These are phyloP conservation scores for Citrullus amarus DNA, from an alignment of 306 rosid species.

Conservation along the genomic window DNA sequence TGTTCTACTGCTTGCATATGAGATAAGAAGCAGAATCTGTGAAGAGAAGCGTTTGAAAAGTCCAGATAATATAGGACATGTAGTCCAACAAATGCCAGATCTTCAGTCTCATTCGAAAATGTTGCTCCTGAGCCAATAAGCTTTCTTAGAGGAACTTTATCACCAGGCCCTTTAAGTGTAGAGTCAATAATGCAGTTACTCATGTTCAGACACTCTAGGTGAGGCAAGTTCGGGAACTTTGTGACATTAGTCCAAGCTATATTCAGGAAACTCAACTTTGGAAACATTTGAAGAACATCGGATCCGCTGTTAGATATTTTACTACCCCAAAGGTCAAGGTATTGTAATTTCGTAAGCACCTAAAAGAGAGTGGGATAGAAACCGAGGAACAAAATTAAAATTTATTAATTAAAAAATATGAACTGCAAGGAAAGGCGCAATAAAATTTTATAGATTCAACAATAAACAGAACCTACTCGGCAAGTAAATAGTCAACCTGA, in stretches of 20 bases:
- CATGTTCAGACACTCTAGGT: constrained; percentile 64
- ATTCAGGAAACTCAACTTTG: constrained; percentile 61
- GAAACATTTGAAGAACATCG: constrained; percentile 41
- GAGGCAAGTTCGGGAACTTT: constrained; percentile 47
- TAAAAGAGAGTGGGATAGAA: constrained; percentile 6
- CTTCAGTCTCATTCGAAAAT: constrained; percentile 43
- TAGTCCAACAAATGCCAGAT: constrained; percentile 29
- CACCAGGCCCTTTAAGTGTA: constrained; percentile 29
- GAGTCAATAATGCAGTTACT: constrained; percentile 68
- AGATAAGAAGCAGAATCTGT: constrained; percentile 44
- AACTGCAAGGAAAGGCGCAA: background rate
- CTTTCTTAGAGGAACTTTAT: constrained; percentile 49
- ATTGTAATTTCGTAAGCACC: constrained; percentile 60
- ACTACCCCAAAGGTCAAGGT: constrained; percentile 93
- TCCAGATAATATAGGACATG: constrained; percentile 45
- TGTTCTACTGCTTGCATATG: constrained; percentile 45
- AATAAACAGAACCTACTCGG: background rate
- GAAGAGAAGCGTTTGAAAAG: constrained; percentile 43
- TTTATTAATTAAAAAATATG: background rate
- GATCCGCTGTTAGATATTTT: constrained; percentile 63
- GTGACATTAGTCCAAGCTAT: constrained; percentile 75
- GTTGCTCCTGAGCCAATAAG: constrained; percentile 57
- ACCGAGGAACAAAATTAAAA: background rate
- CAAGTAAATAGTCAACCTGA: background rate
- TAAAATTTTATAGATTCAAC: background rate